Conservation (phyloP, 2,329 filamentous ascomycete genomes). For the Claviceps capensis region DNA sequence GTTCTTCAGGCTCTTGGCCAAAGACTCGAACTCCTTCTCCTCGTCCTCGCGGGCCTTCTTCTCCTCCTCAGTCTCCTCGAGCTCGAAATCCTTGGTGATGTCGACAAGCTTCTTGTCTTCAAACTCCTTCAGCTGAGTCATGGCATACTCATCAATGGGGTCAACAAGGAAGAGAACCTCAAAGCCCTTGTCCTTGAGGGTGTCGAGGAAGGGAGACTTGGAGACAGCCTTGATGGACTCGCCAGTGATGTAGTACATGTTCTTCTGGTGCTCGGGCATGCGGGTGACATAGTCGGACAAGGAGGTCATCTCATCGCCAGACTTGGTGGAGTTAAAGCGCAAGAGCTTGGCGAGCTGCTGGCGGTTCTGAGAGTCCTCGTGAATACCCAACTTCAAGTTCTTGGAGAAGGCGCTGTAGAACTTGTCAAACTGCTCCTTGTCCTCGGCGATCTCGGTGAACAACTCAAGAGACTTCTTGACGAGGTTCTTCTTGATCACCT, state of each 20-base stretch:
- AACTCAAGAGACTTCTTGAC: slow-evolving; percentile 99
- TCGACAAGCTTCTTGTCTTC: slow-evolving; percentile 99
- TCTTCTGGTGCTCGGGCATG: slow-evolving; percentile 99
- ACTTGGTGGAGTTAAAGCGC: slow-evolving; percentile 98
- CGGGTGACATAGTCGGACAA: slow-evolving; percentile 95
- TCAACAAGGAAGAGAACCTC: slow-evolving; percentile 99
- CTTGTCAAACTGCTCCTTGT: slow-evolving; percentile 99
- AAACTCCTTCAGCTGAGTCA: slow-evolving; percentile 99
- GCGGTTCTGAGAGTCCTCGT: slow-evolving; percentile 99
- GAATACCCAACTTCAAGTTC: slow-evolving; percentile 99
- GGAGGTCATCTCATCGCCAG: slow-evolving; percentile 87
- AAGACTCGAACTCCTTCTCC: slow-evolving; percentile 94
- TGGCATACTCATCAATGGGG: slow-evolving; percentile 98
- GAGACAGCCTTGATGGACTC: slow-evolving; percentile 96
- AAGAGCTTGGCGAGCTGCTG: slow-evolving; percentile 87
- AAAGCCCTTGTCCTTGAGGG: slow-evolving; percentile 97
- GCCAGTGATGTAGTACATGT: slow-evolving; percentile 99
- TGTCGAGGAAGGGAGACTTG: slow-evolving; percentile 97
- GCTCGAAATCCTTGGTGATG: slow-evolving; percentile 99
- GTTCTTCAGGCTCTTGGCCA: slow-evolving; percentile 98
- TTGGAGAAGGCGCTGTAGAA: slow-evolving; percentile 99
- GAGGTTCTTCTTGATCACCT: slow-evolving; percentile 99
- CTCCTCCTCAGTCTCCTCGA: slow-evolving; percentile 99
- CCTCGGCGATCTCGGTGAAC: slow-evolving; percentile 97
- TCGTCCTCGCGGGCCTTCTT: slow-evolving; percentile 89